Evolutionary conservation across 164 flowering plant species (phyloP).

Genomic region (Piper betle): DNA sequence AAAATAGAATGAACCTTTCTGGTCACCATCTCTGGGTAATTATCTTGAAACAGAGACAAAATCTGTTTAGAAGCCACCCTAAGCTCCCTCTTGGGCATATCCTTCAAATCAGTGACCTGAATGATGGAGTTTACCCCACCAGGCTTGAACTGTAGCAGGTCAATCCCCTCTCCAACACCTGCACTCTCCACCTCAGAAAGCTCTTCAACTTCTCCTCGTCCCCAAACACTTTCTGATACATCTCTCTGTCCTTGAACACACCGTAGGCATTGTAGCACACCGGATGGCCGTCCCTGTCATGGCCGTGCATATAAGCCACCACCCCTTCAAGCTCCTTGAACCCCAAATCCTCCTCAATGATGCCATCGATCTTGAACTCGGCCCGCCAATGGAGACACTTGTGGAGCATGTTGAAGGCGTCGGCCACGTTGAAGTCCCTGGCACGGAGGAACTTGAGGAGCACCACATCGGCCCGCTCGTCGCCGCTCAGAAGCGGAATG

Average conservation of each 20-base stretch:
- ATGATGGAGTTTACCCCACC: slow-evolving; percentile 25
- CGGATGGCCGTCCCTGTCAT: slow-evolving; percentile 73
- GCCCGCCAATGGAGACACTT: slow-evolving; percentile 59
- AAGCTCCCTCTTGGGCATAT: slow-evolving; percentile 24
- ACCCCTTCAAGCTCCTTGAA: slow-evolving; percentile 78
- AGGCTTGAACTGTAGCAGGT: slow-evolving; percentile 66
- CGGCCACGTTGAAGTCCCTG: slow-evolving; percentile 58
- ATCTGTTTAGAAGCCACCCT: slow-evolving; percentile 82
- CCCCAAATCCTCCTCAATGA: slow-evolving; percentile 65
- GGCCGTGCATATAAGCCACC: slow-evolving; percentile 68
- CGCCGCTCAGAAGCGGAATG: slow-evolving; percentile 31
- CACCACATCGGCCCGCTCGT: slow-evolving; percentile 63
- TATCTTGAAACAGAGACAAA: slow-evolving; percentile 83
- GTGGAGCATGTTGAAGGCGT: slow-evolving; percentile 48
- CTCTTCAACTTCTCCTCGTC: slow-evolving; percentile 72
- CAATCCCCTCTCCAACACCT: slow-evolving; percentile 78
- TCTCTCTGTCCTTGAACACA: slow-evolving; percentile 65
- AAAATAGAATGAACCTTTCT: slow-evolving; percentile 40
- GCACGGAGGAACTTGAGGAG: slow-evolving; percentile 83
- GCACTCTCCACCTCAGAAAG: slow-evolving; percentile 23
- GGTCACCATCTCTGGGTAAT: slow-evolving; percentile 97
- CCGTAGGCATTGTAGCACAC: slow-evolving; percentile 20
- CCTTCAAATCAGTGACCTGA: too few relatives aligned
- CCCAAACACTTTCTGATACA: slow-evolving; percentile 80
- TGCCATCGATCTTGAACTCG: slow-evolving; percentile 55